These are phyloP conservation scores for Nematocida ironsii DNA, from an alignment of 371 early-diverging fungal species.

Conservation along the genomic window DNA sequence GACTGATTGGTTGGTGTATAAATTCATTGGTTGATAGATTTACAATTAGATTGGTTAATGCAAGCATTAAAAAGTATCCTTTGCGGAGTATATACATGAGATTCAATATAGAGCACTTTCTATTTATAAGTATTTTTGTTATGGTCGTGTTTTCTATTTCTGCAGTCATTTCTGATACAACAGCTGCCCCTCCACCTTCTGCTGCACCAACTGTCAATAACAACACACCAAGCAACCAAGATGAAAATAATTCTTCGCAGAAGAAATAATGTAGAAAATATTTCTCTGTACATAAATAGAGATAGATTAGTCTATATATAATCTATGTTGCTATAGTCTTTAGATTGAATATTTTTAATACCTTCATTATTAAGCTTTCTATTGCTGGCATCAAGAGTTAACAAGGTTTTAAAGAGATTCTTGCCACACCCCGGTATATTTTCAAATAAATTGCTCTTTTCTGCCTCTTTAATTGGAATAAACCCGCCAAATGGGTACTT, in stretches of 20 bases:
- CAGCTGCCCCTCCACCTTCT: too few relatives aligned
- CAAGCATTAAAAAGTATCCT: too few relatives aligned
- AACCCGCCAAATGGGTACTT: conserved; percentile 24
- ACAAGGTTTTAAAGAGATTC: neutral
- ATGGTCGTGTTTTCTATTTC: neutral
- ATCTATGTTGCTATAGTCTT: neutral
- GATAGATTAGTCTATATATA: neutral
- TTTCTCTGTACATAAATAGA: neutral
- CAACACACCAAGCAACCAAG: too few relatives aligned
- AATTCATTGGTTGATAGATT: neutral
- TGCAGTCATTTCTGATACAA: neutral
- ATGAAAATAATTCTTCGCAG: too few relatives aligned
- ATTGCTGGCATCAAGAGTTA: neutral
- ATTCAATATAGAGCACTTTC: neutral
- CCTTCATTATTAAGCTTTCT: neutral
- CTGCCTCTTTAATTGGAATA: neutral
- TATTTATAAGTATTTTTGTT: neutral
- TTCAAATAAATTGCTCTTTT: neutral
- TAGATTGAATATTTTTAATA: neutral
- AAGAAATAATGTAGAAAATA: too few relatives aligned
- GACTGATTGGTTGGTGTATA: neutral
- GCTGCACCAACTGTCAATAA: too few relatives aligned
- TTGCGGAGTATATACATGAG: neutral
- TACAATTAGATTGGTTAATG: neutral
- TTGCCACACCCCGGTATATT: neutral